phyloP scores from a whole-genome alignment of 2,329 filamentous ascomycete genomes.

The Aureobasidium sp. region DNA sequence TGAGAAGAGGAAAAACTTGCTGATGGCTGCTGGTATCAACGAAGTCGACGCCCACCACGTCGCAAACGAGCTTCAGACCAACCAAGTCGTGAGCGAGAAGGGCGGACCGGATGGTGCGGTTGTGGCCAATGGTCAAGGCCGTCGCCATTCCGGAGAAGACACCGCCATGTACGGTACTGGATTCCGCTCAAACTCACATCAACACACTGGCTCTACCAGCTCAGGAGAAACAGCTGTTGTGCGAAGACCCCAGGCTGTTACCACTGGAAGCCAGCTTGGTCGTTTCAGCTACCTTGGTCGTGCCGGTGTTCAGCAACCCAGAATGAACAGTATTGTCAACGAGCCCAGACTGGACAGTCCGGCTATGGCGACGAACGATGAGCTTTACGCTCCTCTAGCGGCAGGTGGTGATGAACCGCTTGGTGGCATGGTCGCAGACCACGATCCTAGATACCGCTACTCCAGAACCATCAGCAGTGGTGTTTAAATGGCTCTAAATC shows the following conservation, averaged over 20 bases:
- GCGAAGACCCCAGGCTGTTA: slow-evolving; percentile 17
- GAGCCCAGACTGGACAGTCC: slow-evolving; percentile 17
- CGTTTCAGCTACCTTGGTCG: slow-evolving; percentile 17
- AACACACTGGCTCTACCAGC: slow-evolving; percentile 10
- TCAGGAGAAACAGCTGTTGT: slow-evolving; percentile 16
- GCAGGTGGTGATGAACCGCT: slow-evolving; percentile 14
- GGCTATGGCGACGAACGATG: slow-evolving; percentile 15
- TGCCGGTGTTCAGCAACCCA: background rate
- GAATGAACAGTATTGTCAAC: background rate
- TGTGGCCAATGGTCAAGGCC: slow-evolving; percentile 19
- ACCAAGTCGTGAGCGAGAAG: background rate
- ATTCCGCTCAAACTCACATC: slow-evolving; percentile 16
- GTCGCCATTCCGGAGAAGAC: background rate
- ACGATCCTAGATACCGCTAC: slow-evolving; percentile 16
- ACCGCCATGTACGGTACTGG: slow-evolving; percentile 20
- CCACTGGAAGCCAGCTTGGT: slow-evolving; percentile 15
- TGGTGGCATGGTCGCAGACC: slow-evolving; percentile 15
- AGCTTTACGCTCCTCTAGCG: slow-evolving; percentile 17
- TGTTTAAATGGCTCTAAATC: background rate
- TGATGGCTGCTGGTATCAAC: slow-evolving; percentile 21
- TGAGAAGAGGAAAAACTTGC: slow-evolving; percentile 18
- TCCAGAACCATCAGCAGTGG: slow-evolving; percentile 20
- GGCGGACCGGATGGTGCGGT: slow-evolving; percentile 13
- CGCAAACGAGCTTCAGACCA: slow-evolving; percentile 17
- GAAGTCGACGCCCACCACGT: slow-evolving; percentile 19